These are phyloP conservation scores for Tolypocladium cylindrosporum DNA, from an alignment of 2,329 filamentous ascomycete species.

Conservation along the genomic window DNA sequence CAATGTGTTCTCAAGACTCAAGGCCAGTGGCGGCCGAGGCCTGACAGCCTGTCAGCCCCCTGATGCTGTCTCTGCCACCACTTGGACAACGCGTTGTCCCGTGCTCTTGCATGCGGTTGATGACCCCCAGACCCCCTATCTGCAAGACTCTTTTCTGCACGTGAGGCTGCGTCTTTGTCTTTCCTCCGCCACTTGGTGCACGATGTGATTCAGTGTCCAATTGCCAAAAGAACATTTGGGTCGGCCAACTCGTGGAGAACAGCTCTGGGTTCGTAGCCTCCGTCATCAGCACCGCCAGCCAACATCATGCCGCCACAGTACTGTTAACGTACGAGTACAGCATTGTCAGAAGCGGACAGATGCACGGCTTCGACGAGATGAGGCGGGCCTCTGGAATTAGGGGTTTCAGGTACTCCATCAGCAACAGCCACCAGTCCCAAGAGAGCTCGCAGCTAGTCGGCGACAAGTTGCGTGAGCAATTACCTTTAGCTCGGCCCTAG, in stretches of 20 bases:
- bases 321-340: not conserved
- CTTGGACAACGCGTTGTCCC: not conserved
- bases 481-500: constrained; percentile 1
- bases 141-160: not conserved
- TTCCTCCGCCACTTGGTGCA: not conserved
- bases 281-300: not conserved
- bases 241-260: not conserved
- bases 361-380: not conserved
- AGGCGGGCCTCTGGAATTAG: not conserved
- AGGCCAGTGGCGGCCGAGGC: not conserved
- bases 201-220: not conserved
- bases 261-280: not conserved
- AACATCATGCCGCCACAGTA: not conserved
- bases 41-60: not conserved
- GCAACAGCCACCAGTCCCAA: not conserved
- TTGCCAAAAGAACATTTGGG: not conserved
- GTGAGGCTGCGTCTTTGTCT: not conserved
- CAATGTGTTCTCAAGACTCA: not conserved
- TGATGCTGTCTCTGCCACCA: not conserved
- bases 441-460: not conserved
- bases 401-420: constrained; percentile 1
- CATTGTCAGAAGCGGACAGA: not conserved
- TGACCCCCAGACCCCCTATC: not conserved
- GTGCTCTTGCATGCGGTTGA: not conserved
- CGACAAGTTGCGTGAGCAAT: not conserved